Percentiles rank a stretch among this genome's conserved stretches.
phyloP scores from a whole-genome alignment of 2,329 filamentous ascomycete genomes.

The Penicillium sp. region DNA sequence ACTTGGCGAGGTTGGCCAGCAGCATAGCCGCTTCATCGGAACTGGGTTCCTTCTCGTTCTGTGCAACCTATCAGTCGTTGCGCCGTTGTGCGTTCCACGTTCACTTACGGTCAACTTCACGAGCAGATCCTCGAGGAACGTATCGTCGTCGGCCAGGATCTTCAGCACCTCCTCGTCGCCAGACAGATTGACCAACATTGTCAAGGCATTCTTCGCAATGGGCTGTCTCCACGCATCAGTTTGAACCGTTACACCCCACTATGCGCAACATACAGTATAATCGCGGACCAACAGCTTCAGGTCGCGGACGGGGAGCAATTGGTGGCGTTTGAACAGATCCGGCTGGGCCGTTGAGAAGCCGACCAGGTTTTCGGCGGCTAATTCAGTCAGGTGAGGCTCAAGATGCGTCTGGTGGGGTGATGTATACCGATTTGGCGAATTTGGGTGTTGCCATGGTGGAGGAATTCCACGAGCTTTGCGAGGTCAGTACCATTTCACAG shows the following conservation, averaged over 20 bases:
- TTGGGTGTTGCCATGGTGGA: slow-evolving; percentile 87
- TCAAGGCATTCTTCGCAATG: slow-evolving; percentile 91
- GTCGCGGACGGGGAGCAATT: slow-evolving; percentile 78
- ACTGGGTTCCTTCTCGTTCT: slow-evolving; percentile 67
- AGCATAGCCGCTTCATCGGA: slow-evolving; percentile 89
- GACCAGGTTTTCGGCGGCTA: slow-evolving; percentile 82
- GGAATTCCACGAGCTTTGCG: slow-evolving; percentile 70
- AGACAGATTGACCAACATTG: slow-evolving; percentile 77
- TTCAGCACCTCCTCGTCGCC: slow-evolving; percentile 76
- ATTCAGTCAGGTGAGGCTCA: slow-evolving; percentile 16
- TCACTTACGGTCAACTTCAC: slow-evolving; percentile 72
- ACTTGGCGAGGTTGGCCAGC: slow-evolving; percentile 87
- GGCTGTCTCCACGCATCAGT: slow-evolving; percentile 52
- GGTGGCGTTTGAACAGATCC: slow-evolving; percentile 78
- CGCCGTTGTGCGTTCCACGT: slow-evolving; percentile 30
- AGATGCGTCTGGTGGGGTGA: background rate
- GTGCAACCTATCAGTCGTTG: background rate
- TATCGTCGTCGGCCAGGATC: slow-evolving; percentile 73
- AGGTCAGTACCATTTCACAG: background rate
- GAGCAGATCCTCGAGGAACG: slow-evolving; percentile 75
- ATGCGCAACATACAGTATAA: slow-evolving; percentile 64
- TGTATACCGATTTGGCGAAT: slow-evolving; percentile 73
- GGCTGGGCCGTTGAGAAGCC: slow-evolving; percentile 78
- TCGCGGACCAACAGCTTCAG: slow-evolving; percentile 85
- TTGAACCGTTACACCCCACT: background rate